phyloP scores from a whole-genome alignment of 805 yeast genomes.

The Sugiyamaella chiloensis region DNA sequence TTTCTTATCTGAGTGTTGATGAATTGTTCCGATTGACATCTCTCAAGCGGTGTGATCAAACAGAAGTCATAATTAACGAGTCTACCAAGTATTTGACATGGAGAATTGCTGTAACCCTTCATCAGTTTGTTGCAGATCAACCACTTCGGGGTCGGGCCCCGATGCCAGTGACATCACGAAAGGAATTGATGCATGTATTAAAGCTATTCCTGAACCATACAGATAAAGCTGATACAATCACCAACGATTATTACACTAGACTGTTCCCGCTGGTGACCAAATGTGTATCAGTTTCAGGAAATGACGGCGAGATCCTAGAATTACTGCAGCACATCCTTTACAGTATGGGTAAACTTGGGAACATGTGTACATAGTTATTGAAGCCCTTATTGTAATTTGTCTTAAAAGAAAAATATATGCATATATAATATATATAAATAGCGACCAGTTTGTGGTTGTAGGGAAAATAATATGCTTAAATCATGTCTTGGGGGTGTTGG shows the following conservation, averaged over 20 bases:
- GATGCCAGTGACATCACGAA: conserved; percentile 58
- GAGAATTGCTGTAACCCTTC: conserved; percentile 57
- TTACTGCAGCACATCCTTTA: conserved; percentile 9
- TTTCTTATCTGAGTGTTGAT: conserved; percentile 55
- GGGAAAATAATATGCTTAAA: no score
- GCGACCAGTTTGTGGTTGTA: no score
- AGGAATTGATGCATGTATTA: conserved; percentile 48
- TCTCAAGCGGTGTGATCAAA: conserved; percentile 23
- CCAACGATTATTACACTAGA: background rate
- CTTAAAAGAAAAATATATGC: background rate
- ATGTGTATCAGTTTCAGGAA: conserved; percentile 12
- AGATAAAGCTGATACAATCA: background rate
- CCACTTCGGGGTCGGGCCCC: conserved; percentile 61
- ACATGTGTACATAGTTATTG: no score
- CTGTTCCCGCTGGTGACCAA: conserved; percentile 14
- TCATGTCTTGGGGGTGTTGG: conserved; percentile 9
- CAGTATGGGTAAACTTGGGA: no score
- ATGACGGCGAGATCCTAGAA: conserved; percentile 9
- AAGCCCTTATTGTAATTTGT: no score
- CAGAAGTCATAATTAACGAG: conserved; percentile 26
- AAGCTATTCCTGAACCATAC: conserved; percentile 11
- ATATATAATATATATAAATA: conserved; percentile 1
- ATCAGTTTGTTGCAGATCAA: conserved; percentile 62
- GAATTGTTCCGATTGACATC: conserved; percentile 46
- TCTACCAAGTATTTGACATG: conserved; percentile 50